Conservation (phyloP, 208 protist genomes). For the Naegleria gruberi region DNA sequence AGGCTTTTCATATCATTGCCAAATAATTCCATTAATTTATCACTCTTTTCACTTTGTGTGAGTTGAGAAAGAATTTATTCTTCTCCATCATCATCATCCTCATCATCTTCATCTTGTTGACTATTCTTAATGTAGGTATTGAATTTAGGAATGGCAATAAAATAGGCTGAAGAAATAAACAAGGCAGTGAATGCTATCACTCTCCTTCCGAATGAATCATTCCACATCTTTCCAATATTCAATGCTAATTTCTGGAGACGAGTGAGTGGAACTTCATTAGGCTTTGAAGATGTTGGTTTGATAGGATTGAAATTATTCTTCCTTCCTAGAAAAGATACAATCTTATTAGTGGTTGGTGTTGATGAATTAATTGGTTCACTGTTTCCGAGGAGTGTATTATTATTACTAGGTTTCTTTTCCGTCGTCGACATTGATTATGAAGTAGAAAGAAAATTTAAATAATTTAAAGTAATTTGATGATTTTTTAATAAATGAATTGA, state of each 20-base stretch:
- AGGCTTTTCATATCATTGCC: too few species aligned
- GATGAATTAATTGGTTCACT: neutral
- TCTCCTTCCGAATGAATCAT: neutral
- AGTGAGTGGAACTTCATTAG: neutral
- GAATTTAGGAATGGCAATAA: neutral
- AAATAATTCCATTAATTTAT: too few species aligned
- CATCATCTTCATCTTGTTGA: neutral
- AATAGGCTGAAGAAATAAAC: neutral
- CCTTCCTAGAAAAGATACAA: neutral
- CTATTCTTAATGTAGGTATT: neutral
- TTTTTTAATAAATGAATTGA: too few species aligned
- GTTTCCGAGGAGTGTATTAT: too few species aligned
- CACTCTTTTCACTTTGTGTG: too few species aligned
- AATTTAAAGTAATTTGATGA: too few species aligned
- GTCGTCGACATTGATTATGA: too few species aligned
- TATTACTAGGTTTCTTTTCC: too few species aligned
- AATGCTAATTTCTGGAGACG: neutral
- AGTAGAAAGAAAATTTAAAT: too few species aligned
- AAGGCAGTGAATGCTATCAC: neutral
- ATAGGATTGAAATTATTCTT: neutral
- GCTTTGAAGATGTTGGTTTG: neutral
- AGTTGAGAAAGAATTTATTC: neutral
- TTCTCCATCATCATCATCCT: neutral
- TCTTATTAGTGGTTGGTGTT: neutral
- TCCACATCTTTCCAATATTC: neutral